Percentiles rank a stretch among this genome's conserved stretches.
phyloP scores from a whole-genome alignment of 1,139 yeast species.

The Protomyces inouyei region DNA sequence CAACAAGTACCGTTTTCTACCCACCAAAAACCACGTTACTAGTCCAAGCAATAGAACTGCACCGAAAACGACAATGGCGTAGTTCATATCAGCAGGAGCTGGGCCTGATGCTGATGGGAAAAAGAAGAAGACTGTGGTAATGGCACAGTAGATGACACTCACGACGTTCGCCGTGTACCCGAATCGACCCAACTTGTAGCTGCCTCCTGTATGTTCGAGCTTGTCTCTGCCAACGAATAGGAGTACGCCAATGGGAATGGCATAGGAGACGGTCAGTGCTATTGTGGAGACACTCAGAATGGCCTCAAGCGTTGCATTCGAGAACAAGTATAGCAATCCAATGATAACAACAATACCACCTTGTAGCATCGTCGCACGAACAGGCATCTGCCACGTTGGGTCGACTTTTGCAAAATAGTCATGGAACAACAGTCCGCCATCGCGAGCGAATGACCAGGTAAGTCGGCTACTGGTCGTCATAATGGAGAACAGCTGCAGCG shows the following conservation, averaged over 20 bases:
- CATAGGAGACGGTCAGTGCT: slow-evolving; percentile 68
- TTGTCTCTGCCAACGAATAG: slow-evolving; percentile 58
- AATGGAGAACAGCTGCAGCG: slow-evolving; percentile 70
- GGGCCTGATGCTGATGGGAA: slow-evolving; percentile 33
- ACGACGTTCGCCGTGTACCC: slow-evolving; percentile 38
- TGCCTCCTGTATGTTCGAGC: slow-evolving; percentile 60
- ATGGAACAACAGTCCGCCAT: slow-evolving; percentile 69
- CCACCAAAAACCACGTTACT: slow-evolving; percentile 12
- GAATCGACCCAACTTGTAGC: slow-evolving; percentile 59
- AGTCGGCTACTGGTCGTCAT: slow-evolving; percentile 79
- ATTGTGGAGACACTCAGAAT: slow-evolving; percentile 81
- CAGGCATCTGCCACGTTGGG: slow-evolving; percentile 58
- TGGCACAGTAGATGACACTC: slow-evolving; percentile 32
- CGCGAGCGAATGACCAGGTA: slow-evolving; percentile 77
- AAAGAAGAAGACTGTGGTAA: slow-evolving; percentile 46
- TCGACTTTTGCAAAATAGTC: slow-evolving; percentile 63
- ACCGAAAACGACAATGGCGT: slow-evolving; percentile 49
- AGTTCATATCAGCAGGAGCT: slow-evolving; percentile 48
- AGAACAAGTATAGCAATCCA: slow-evolving; percentile 39
- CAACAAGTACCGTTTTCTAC: slow-evolving; percentile 6
- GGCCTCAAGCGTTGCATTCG: slow-evolving; percentile 74
- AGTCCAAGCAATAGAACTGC: slow-evolving; percentile 2
- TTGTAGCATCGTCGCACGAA: slow-evolving; percentile 65
- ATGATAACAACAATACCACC: slow-evolving; percentile 40
- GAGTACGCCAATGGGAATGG: slow-evolving; percentile 64